These are phyloP conservation scores for Magnaporthales sp. DNA, from an alignment of 2,329 filamentous ascomycete species.

Conservation along the genomic window DNA sequence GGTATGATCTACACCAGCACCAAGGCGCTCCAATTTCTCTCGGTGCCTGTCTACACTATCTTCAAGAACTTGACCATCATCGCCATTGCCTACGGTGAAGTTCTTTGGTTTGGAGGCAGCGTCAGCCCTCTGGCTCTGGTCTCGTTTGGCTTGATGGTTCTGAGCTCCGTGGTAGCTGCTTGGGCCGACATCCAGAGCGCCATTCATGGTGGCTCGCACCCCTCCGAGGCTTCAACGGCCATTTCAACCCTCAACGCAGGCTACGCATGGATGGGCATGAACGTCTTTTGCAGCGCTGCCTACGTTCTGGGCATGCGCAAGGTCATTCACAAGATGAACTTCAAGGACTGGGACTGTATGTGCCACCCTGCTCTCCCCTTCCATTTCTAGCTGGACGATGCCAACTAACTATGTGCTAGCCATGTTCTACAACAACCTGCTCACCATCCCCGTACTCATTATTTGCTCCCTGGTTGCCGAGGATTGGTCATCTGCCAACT, in stretches of 20 bases:
- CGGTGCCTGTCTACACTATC: constrained; percentile 97
- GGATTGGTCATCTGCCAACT: constrained; percentile 84
- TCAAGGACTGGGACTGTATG: constrained; percentile 99
- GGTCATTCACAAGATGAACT: constrained; percentile 98
- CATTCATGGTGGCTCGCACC: constrained; percentile 50
- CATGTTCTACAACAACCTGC: constrained; percentile 99
- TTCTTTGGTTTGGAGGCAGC: constrained; percentile 93
- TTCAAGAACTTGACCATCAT: constrained; percentile 99
- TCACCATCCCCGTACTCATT: constrained; percentile 88
- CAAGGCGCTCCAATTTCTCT: constrained; percentile 92
- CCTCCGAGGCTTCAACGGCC: constrained; percentile 57
- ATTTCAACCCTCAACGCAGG: constrained; percentile 88
- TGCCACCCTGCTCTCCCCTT: constrained; percentile 16
- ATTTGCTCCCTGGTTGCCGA: constrained; percentile 74
- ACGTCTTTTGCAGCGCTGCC: constrained; percentile 87
- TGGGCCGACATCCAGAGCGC: constrained; percentile 96
- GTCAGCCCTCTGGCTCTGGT: constrained; percentile 82
- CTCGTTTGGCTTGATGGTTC: constrained; percentile 92
- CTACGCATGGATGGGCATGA: constrained; percentile 96
- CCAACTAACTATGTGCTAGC: constrained; percentile 41
- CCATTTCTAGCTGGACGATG: background rate
- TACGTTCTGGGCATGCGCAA: constrained; percentile 94
- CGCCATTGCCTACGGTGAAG: constrained; percentile 95
- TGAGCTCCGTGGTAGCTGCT: constrained; percentile 88
- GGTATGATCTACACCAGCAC: constrained; percentile 99